phyloP scores from a whole-genome alignment of 805 yeast species.

The Ogataea pini region DNA sequence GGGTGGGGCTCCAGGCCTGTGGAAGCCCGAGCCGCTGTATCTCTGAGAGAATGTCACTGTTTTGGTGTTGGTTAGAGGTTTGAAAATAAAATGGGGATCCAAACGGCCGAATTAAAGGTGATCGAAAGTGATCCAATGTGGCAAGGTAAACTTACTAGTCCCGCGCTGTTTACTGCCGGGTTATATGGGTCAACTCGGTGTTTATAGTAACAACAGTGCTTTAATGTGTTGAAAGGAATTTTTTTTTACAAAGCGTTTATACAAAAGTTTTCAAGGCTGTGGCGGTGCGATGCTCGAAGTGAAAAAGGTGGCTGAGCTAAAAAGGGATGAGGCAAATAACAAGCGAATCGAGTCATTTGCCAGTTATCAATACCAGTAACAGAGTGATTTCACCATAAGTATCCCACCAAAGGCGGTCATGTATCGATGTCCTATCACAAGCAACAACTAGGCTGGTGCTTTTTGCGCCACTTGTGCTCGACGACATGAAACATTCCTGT shows the following conservation, averaged over 20 bases:
- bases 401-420: no score
- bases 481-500: not conserved
- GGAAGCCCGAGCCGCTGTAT: conserved; percentile 4
- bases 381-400: no score
- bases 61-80: conserved; percentile 2
- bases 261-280: conserved; percentile 3
- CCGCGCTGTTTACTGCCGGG: conserved; percentile 7
- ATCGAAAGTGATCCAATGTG: no score
- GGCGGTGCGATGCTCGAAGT: not conserved
- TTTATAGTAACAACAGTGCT: not conserved
- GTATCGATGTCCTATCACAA: no score
- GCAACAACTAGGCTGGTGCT: no score
- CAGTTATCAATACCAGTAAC: no score
- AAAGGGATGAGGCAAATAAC: no score
- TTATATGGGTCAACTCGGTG: not conserved
- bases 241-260: conserved; percentile 8
- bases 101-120: no score
- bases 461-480: no score
- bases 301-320: not conserved
- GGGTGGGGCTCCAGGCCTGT: not conserved
- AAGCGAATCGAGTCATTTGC: not conserved
- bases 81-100: not conserved
- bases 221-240: conserved; percentile 1
- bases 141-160: conserved; percentile 1
- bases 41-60: conserved; percentile 4